Conservation (phyloP, 78 protist species). For the Monosiga brevicollis region DNA sequence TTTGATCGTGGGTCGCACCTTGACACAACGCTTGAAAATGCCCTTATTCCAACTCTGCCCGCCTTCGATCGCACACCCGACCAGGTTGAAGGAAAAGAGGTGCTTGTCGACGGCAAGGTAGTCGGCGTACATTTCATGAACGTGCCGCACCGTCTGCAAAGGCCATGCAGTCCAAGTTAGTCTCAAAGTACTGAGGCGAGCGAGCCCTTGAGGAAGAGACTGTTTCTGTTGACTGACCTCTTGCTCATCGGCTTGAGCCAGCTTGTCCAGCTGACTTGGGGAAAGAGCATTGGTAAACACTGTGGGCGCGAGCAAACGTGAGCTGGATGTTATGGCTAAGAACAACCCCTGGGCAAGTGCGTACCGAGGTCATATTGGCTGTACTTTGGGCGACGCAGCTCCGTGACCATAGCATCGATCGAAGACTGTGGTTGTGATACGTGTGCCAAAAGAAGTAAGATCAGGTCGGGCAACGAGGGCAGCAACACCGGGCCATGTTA, state of each 20-base stretch:
- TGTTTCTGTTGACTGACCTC: conserved; percentile 57
- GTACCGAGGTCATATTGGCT: conserved; percentile 74
- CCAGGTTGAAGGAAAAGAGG: conserved; percentile 47
- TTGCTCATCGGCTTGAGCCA: conserved; percentile 81
- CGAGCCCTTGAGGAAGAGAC: neutral
- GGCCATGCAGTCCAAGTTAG: neutral
- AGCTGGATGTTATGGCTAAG: too few relatives aligned
- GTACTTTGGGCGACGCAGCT: conserved; percentile 61
- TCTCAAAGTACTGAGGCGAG: too few relatives aligned
- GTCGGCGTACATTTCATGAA: conserved; percentile 83
- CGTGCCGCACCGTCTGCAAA: neutral
- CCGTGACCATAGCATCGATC: conserved; percentile 38
- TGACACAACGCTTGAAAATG: neutral
- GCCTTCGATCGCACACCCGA: neutral
- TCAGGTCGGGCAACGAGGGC: too few relatives aligned
- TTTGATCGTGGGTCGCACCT: too few relatives aligned
- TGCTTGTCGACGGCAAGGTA: conserved; percentile 59
- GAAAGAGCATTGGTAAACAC: conserved; percentile 73
- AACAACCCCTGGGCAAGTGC: too few relatives aligned
- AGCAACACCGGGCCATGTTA: neutral
- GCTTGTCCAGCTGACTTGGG: conserved; percentile 22
- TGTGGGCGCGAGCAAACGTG: neutral
- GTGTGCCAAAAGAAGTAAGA: too few relatives aligned
- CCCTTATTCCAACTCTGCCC: neutral
- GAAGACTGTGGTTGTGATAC: neutral